These are phyloP conservation scores for Ogataea parapolymorpha DNA, from an alignment of 805 yeast species.

Conservation along the genomic window DNA sequence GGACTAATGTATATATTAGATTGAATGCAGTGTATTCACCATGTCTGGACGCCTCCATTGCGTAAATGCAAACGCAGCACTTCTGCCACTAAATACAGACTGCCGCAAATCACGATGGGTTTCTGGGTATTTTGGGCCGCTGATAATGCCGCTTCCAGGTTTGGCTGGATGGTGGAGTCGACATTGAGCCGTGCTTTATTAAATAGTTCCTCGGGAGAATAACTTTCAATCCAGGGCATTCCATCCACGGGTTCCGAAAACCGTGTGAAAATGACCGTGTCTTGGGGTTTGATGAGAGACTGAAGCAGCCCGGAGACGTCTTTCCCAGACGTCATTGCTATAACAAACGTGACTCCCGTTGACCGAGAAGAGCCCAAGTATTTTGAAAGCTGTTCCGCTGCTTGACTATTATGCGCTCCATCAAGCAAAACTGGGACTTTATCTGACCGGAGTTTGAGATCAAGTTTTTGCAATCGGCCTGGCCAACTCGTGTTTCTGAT, in stretches of 20 bases:
- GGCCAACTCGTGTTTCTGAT: constrained; percentile 69
- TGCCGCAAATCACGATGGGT: constrained; percentile 59
- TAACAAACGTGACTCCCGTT: constrained; percentile 46
- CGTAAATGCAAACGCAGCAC: constrained; percentile 37
- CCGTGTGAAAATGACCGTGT: constrained; percentile 56
- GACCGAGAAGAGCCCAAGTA: constrained; percentile 37
- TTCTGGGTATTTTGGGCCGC: constrained; percentile 18
- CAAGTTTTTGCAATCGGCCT: constrained; percentile 68
- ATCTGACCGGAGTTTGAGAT: constrained; percentile 26
- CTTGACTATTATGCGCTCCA: constrained; percentile 91
- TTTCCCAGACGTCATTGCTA: constrained; percentile 79
- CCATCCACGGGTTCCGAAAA: constrained; percentile 68
- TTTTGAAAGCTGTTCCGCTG: constrained; percentile 67
- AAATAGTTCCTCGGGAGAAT: constrained; percentile 33
- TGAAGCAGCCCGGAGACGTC: constrained; percentile 48
- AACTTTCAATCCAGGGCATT: constrained; percentile 89
- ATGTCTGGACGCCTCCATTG: not conserved
- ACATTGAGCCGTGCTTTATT: constrained; percentile 20
- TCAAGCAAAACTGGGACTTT: constrained; percentile 54
- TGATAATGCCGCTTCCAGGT: constrained; percentile 28
- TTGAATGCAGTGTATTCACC: constrained; percentile 1
- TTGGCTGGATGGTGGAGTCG: constrained; percentile 26
- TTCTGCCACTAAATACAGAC: constrained; percentile 65
- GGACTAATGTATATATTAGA: constrained; percentile 1
- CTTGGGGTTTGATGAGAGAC: constrained; percentile 46